These are phyloP conservation scores for Castanea mollissima DNA, from an alignment of 306 rosid species.

Conservation along the genomic window DNA sequence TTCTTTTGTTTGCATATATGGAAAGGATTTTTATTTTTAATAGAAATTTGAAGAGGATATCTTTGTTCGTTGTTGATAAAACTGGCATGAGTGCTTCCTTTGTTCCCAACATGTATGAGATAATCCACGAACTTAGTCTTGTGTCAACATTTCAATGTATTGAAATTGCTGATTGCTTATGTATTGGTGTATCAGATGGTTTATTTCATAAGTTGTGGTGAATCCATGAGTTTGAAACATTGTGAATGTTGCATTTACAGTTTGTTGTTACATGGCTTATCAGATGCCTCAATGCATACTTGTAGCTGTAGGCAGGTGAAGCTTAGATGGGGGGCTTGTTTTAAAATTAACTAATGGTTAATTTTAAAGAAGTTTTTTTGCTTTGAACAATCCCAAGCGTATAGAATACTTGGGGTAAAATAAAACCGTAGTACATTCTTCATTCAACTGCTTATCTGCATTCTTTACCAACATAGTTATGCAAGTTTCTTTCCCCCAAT, in stretches of 20 bases:
- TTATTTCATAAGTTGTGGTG: neutral
- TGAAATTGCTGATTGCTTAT: neutral
- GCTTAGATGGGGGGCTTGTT: neutral
- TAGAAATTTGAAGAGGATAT: no score
- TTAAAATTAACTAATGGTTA: neutral
- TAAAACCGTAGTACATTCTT: no score
- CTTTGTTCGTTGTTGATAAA: no score
- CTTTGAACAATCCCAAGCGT: neutral
- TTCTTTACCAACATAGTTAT: no score
- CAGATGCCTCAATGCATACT: neutral
- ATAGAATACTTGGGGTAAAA: neutral
- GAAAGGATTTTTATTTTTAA: no score
- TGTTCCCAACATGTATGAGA: no score
- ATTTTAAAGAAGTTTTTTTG: neutral
- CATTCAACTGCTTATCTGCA: no score
- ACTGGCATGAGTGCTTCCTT: no score
- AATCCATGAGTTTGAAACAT: neutral
- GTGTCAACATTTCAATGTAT: neutral
- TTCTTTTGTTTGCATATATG: no score
- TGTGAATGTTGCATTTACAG: neutral
- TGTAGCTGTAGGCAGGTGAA: neutral
- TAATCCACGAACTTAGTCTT: neutral
- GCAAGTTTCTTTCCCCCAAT: no score
- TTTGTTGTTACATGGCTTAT: neutral
- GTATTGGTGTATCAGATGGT: neutral